phyloP scores from a whole-genome alignment of 2,329 filamentous ascomycete genomes.

The Fusarium sp. region DNA sequence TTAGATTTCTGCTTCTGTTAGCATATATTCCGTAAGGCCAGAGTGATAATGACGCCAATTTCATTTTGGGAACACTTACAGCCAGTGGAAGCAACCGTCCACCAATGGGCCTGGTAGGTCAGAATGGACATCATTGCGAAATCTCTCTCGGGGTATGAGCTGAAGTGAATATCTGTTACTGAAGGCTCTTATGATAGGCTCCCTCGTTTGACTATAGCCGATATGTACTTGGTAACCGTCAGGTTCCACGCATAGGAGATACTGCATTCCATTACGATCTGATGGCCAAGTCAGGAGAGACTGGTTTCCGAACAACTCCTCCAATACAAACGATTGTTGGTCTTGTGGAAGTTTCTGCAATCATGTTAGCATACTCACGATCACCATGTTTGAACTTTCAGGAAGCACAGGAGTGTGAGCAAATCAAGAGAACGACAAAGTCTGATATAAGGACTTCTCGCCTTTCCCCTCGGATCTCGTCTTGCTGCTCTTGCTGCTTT shows the following conservation, averaged over 20 bases:
- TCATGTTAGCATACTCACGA: no score
- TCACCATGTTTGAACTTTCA: no score
- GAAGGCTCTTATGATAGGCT: slow-evolving; percentile 46
- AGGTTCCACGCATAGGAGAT: slow-evolving; percentile 47
- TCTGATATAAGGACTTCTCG: no score
- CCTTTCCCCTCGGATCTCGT: no score
- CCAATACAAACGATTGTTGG: slow-evolving; percentile 53
- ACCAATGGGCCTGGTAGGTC: slow-evolving; percentile 65
- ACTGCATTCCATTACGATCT: slow-evolving; percentile 62
- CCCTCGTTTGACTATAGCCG: slow-evolving; percentile 45
- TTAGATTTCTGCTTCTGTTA: slow-evolving; percentile 26
- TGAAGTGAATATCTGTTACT: slow-evolving; percentile 31
- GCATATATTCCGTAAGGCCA: no score
- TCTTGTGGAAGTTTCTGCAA: slow-evolving; percentile 60
- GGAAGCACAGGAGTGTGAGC: no score
- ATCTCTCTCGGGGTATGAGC: slow-evolving; percentile 35
- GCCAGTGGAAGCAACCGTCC: slow-evolving; percentile 66
- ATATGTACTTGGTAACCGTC: slow-evolving; percentile 63
- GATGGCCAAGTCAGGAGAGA: slow-evolving; percentile 65
- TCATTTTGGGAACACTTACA: slow-evolving; percentile 51
- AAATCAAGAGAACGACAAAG: no score
- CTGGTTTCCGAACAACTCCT: slow-evolving; percentile 65
- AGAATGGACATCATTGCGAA: slow-evolving; percentile 18
- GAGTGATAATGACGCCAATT: no score
- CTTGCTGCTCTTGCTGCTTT: background rate